Evolutionary conservation across 1,284 basidiomycete species (phyloP).

Genomic region (Phenoliferia sp.): DNA sequence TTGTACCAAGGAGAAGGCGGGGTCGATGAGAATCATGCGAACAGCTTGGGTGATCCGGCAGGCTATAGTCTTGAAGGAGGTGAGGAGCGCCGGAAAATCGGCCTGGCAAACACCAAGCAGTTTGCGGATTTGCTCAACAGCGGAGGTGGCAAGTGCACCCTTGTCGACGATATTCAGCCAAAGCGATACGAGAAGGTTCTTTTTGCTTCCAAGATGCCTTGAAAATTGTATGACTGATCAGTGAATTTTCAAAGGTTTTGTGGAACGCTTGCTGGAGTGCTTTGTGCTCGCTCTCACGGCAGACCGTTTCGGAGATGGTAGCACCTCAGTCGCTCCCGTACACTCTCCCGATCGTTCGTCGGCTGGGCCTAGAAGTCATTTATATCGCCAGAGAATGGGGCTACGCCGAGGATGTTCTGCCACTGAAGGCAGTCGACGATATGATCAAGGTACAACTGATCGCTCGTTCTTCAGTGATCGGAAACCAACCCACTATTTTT

Average conservation of each 20-base stretch:
- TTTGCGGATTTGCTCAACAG: conserved; percentile 42
- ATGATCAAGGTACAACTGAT: neutral
- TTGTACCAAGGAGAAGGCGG: conserved; percentile 33
- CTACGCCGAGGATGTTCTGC: conserved; percentile 22
- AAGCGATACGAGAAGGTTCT: conserved; percentile 47
- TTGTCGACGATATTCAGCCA: conserved; percentile 45
- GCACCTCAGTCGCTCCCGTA: conserved; percentile 39
- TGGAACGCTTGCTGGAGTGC: conserved; percentile 41
- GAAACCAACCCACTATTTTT: conserved; percentile 7
- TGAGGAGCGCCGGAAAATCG: conserved; percentile 31
- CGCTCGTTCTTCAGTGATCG: neutral
- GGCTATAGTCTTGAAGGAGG: conserved; percentile 23
- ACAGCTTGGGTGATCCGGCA: conserved; percentile 22
- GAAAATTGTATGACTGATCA: neutral
- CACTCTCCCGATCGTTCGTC: conserved; percentile 41
- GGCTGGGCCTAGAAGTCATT: conserved; percentile 45
- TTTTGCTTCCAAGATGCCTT: conserved; percentile 20
- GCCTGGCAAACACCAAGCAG: conserved; percentile 34
- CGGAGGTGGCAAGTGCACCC: conserved; percentile 44
- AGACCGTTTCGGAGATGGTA: conserved; percentile 44
- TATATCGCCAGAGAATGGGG: conserved; percentile 42
- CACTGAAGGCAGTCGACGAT: conserved; percentile 24
- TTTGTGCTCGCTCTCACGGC: conserved; percentile 45
- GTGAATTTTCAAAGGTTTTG: conserved; percentile 52
- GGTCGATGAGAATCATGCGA: conserved; percentile 2